Evolutionary conservation across 2,329 filamentous ascomycete genomes (phyloP), one percentile per base, ranked within the genome.

Genomic region (Massarina eburnea): DNA sequence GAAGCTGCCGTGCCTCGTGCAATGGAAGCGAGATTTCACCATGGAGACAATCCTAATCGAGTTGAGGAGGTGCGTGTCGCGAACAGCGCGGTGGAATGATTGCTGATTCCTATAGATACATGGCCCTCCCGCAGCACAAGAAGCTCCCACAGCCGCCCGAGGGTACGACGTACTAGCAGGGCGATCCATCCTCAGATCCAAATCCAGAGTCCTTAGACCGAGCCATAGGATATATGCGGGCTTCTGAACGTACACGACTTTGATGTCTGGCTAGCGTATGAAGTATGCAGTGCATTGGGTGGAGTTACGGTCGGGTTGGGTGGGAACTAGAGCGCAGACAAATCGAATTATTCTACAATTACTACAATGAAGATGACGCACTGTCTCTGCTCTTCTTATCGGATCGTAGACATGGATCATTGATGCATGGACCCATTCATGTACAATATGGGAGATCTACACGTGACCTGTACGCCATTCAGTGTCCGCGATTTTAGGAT

Each of bases 11-110:
- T 95, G 91, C 62, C 80, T 99, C 35, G 82, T 85, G 44, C 85
- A 89, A 71, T 99, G 94, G 94, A 94, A 89, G 77, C 81, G 90
- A 49, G 87, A 95, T 37, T 94, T 91, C 67, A 95, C 91, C 26
- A 95, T 96, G 89, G 92, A 97, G 77, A 95, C 89, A 1, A 85
- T 95, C 43, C 76, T 96, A 55, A 89, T 94, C 53, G 91, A 95
- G 70, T 78, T 96, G 48, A 81, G 89, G 76, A 85, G 87, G 87
- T 88, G 21, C 5, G 32, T n/a, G 18, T 14, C 5, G 7, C 38
- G 8, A 20, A 22, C 12, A 26, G n/a, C 18, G 38, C 21, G 46
- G 48, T 17, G 19, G 10, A 20, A 22, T 8, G 15, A 14, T 38
- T 48, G 64, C 49, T 51, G 22, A 54, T 34, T 32, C 14, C 4